Evolutionary conservation across 495 filamentous ascomycete genomes (phyloP), one percentile per base, ranked within the genome.

Genomic region (Talaromyces stipitatus): DNA sequence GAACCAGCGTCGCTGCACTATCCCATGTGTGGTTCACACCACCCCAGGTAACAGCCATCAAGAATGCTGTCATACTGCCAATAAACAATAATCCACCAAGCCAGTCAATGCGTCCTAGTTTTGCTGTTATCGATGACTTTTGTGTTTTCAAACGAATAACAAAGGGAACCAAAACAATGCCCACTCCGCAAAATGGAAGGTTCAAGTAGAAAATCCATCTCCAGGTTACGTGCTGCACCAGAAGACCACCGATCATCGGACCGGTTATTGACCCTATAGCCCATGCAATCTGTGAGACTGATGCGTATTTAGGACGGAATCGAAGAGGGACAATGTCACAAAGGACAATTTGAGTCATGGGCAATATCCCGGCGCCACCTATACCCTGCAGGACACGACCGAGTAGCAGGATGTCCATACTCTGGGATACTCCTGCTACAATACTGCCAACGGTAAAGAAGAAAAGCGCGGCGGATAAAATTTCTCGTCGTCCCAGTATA

Each of bases 31-130:
- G 81, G 66, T 82, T 70, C 12, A 72, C 65, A 7, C 82, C 82
- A 11, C 77, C 82, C 82, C 82, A 84, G 0, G 78, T 79, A 14
- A 84, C 66, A 0, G 78, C 79, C 6, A 84, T 73, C 18, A 83
- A 66, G 53, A 83, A 80, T 11, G 67, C 71, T 5, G 78, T 81
- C 28, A 70, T 55, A 9, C 72, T 68, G 4, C 62, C 72, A 4
- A 79, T 71, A 62, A 83, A 82, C 29, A 80, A 54, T 2, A 78
- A 65, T 4, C 68, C 67, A 4, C 74, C 70, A 18, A 76, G 56
- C 72, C 68, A 77, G 58, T 75, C 73, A n/a, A 75, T 59, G 1
- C 71, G 66, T 26, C 58, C 22, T 10, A 66, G 28, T 48, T 58
- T 60, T 16, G 55, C 22, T 30, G 36, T 30, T 2, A 70, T 54